Conservation (phyloP, 352 stramenopile genomes). For the Pythium coloratum region DNA sequence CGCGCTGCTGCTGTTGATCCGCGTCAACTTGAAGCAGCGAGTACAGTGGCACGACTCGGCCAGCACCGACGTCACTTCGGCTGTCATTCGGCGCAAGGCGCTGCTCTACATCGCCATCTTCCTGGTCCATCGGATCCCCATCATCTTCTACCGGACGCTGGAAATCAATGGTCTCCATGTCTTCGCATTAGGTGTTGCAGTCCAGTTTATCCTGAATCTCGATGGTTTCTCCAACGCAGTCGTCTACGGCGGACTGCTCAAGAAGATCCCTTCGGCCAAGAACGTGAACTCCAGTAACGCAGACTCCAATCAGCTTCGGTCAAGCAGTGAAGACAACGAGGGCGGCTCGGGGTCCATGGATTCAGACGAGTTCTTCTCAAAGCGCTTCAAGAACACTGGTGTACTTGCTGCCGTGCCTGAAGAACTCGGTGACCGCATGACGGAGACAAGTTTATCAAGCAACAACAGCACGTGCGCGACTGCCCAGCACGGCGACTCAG, state of each 20-base stretch:
- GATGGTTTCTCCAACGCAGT: conserved; percentile 75
- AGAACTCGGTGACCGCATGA: conserved; percentile 15
- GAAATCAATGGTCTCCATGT: conserved; percentile 37
- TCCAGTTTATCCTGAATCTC: conserved; percentile 65
- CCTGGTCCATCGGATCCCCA: conserved; percentile 59
- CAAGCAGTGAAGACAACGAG: conserved; percentile 17
- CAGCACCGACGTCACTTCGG: conserved; percentile 63
- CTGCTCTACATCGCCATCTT: conserved; percentile 79
- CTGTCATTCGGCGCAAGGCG: conserved; percentile 67
- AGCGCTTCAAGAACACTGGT: conserved; percentile 10
- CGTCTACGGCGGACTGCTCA: conserved; percentile 65
- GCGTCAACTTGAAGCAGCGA: conserved; percentile 65
- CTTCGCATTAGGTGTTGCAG: conserved; percentile 43
- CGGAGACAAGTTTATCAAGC: conserved; percentile 19
- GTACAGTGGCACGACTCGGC: conserved; percentile 61
- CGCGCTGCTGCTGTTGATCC: conserved; percentile 60
- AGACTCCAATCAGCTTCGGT: conserved; percentile 6
- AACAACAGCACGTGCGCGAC: conserved; percentile 8
- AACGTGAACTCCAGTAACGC: not conserved
- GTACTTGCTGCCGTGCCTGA: conserved; percentile 16
- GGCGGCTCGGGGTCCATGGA: conserved; percentile 6
- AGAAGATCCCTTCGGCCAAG: conserved; percentile 17
- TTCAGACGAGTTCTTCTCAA: conserved; percentile 20
- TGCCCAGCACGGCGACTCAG: not conserved
- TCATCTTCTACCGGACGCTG: conserved; percentile 71